phyloP scores from a whole-genome alignment of 2,329 filamentous ascomycete species.

The Exophiala xenobiotica region DNA sequence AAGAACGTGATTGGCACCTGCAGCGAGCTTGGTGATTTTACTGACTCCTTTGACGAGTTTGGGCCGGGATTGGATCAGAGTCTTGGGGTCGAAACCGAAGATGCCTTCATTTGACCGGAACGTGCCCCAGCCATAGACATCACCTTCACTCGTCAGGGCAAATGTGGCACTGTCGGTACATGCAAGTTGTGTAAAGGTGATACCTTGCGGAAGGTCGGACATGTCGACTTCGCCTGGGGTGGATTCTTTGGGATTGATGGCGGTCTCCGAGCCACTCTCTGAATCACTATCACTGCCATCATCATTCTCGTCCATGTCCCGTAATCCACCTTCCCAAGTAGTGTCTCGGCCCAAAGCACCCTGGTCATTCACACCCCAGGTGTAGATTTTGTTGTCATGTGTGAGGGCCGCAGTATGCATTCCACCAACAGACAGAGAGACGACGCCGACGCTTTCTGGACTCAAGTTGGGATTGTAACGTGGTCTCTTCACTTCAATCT shows the following conservation, averaged over 20 bases:
- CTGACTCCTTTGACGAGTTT: conserved; percentile 55
- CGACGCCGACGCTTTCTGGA: conserved; percentile 52
- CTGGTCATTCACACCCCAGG: conserved; percentile 87
- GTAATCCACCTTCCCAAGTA: conserved; percentile 46
- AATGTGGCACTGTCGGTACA: conserved; percentile 75
- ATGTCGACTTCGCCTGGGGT: conserved; percentile 61
- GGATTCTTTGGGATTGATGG: conserved; percentile 70
- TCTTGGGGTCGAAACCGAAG: conserved; percentile 52
- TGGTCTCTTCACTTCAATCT: conserved; percentile 69
- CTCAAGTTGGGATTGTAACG: conserved; percentile 64
- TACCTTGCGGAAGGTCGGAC: conserved; percentile 57
- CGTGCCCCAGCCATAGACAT: conserved; percentile 80
- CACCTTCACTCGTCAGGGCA: conserved; percentile 70
- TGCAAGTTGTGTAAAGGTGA: conserved; percentile 65
- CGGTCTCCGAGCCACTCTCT: conserved; percentile 51
- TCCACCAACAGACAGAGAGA: conserved; percentile 62
- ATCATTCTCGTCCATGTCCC: conserved; percentile 32
- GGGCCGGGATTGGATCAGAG: conserved; percentile 43
- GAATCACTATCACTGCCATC: conserved; percentile 43
- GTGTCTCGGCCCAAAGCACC: conserved; percentile 75
- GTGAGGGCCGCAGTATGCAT: conserved; percentile 78
- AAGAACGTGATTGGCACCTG: conserved; percentile 70
- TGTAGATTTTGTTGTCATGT: conserved; percentile 73
- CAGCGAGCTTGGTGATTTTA: conserved; percentile 63
- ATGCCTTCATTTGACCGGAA: conserved; percentile 67